Evolutionary conservation across 179 eudicot species (phyloP), one percentile per base, ranked within the genome.

Genomic region (Beta macrorhiza): DNA sequence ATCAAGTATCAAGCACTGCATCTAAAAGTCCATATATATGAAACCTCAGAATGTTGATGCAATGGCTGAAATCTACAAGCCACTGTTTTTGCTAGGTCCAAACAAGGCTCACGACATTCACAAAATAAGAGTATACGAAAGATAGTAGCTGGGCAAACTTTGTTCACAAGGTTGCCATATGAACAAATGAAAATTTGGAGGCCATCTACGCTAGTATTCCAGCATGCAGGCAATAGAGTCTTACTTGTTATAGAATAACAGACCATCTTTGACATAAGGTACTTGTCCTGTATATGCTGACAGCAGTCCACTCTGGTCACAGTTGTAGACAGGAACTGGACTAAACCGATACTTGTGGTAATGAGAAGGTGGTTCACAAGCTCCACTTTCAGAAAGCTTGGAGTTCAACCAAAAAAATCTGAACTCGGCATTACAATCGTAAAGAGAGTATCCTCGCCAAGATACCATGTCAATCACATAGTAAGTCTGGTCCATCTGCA

Each of bases 351-450:
- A 94, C 82, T 82, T 91, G 67, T 94, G 99, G 86, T 92, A 95
- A 75, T 81, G 83, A 49, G 99, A 92, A n/a, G 99, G 92, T 72
- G 90, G 86, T 55, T 90, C 91, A 81, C 94, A 92, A 74, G 98
- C 99, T 82, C 97, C 97, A 63, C 90, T 80, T 85, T 96, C 99
- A 51, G 85, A 78, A 86, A 96, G 96, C 90, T 92, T 96, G 87
- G 95, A 94, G 83, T 90, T 96, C 85, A 92, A 83, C 99, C 98
- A 96, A 86, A 92, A 96, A 83, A 91, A 92, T 82, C 99, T 90
- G 88, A 96, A 96, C 84, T 94, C 99, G 0, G 98, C 95, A 65
- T 93, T 91, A 83, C 99, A 96, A 77, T 96, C 99, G 81, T 94
- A 91, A 52, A 96, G 89, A 32, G 97, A 88, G 86, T 91, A 90